Base-by-base conservation (phyloP, 129 eudicot genomes). In the Smallanthus sonchifolius region DNA sequence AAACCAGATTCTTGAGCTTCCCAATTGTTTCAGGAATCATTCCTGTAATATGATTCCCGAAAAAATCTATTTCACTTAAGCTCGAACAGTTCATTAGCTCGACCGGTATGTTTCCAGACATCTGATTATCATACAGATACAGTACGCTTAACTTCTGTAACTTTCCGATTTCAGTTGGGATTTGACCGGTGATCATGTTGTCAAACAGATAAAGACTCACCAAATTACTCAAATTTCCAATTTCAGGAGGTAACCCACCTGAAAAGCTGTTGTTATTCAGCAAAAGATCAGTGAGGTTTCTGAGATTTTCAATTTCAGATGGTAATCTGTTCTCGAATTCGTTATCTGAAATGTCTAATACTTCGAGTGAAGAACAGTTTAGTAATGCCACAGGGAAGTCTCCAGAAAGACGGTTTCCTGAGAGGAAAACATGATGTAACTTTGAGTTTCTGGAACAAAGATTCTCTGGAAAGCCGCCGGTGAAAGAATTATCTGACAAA, bases 261-360 rank as follows among this genome's bases (percentile, higher is more conserved):
- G 85, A 67, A 68, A 94, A 87, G 77, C 92, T 94, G 83, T 94
- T 94, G 74, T 94, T 94, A 79, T 90, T 88, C 72, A 94, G 93
- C 81, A 83, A 75, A 76, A 94, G 97, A 83, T 94, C 97, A 6
- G 92, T 90, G 81, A 94, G 89, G 54, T 67, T 83, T 74, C 67
- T 84, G 55, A 94, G 78, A 35, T 78, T 79, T 71, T 84, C 89
- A 5, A 94, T 15, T 34, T 61, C 75, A 37, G 87, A 62, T 24
- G 98, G 98, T 20, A 94, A 0, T 36, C 65, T 70, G 14, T 96
- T 96, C 24, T 70, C 79, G 10, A 94, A 83, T 38, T 83, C 48
- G 51, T 94, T 94, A 30, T 67, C 84, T 9, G 97, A 94, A 51
- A 94, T 91, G 76, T 94, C 98, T 67, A 94, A 24, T 56, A 90